Evolutionary conservation across 2,329 filamentous ascomycete genomes (phyloP), one percentile per base, ranked within the genome.

Genomic region (Grosmannia penicillata): DNA sequence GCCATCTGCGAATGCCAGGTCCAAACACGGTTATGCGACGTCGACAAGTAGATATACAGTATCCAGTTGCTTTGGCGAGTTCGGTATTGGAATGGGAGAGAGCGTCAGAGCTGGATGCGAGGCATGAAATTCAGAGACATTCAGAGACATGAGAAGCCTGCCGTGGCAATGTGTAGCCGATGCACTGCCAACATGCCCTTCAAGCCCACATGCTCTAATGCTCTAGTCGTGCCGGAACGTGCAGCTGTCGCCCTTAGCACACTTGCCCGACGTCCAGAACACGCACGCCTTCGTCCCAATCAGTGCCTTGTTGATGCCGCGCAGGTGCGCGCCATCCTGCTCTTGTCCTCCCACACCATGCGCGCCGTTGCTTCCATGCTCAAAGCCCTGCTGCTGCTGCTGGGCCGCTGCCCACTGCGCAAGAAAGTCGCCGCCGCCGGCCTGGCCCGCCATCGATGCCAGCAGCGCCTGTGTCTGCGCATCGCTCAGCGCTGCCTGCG

Each of bases 161-260:
- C n/a, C n/a, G n/a, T n/a, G n/a, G n/a, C n/a, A n/a, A n/a, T n/a
- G n/a, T n/a, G n/a, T n/a, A n/a, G n/a, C n/a, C n/a, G n/a, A n/a
- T n/a, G n/a, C n/a, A n/a, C n/a, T n/a, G n/a, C n/a, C n/a, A n/a
- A n/a, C n/a, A n/a, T n/a, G n/a, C n/a, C n/a, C n/a, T n/a, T n/a
- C n/a, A n/a, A n/a, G n/a, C n/a, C n/a, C n/a, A n/a, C n/a, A n/a
- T n/a, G n/a, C n/a, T n/a, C n/a, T n/a, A n/a, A n/a, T n/a, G n/a
- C n/a, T n/a, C n/a, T n/a, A 58, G 30, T 82, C 76, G 51, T 85
- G 80, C 40, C 78, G 68, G 55, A 79, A 85, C 3, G 79, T 83
- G 59, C 80, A 84, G 49, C 75, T 75, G 26, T 79, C 76, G 18
- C 80, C 80, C 52, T 82, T 78, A 7, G 72, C 73, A 57, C 80